A percentile compares a stretch with the other conserved stretches of the same genome.
These are phyloP conservation scores for Cercospora nicotianae DNA, from an alignment of 2,329 filamentous ascomycete species.

Conservation along the genomic window DNA sequence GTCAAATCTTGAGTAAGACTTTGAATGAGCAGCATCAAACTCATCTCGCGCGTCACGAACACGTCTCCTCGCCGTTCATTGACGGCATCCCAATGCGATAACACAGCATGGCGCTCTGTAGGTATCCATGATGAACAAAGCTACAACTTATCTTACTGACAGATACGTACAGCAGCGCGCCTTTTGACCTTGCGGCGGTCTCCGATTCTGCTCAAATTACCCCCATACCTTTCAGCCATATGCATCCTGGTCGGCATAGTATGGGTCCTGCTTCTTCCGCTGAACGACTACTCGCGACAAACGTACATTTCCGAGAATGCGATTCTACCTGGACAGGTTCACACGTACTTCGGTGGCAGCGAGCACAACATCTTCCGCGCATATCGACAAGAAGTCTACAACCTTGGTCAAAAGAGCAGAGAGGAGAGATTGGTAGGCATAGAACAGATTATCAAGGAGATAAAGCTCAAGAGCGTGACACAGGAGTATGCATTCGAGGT, in stretches of 20 bases:
- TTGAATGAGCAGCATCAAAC: background rate
- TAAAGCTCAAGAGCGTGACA: slow-evolving; percentile 81
- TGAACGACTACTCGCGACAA: slow-evolving; percentile 84
- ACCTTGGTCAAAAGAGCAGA: slow-evolving; percentile 50
- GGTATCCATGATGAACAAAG: background rate
- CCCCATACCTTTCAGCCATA: slow-evolving; percentile 81
- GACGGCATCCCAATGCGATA: slow-evolving; percentile 12
- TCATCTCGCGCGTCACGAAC: background rate
- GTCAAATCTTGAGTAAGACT: background rate
- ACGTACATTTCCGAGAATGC: slow-evolving; percentile 99
- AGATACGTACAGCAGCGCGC: slow-evolving; percentile 45
- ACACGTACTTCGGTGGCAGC: slow-evolving; percentile 95
- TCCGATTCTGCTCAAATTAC: slow-evolving; percentile 76
- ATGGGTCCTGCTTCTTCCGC: slow-evolving; percentile 86
- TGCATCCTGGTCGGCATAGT: slow-evolving; percentile 81
- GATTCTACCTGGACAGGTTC: slow-evolving; percentile 89
- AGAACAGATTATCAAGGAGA: slow-evolving; percentile 70
- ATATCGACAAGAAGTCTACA: slow-evolving; percentile 79
- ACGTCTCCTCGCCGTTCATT: background rate
- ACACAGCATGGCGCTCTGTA: slow-evolving; percentile 34
- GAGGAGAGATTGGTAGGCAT: slow-evolving; percentile 55
- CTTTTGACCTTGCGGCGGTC: slow-evolving; percentile 73
- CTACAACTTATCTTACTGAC: background rate
- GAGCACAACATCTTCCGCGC: slow-evolving; percentile 93
- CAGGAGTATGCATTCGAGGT: slow-evolving; percentile 86